Base-by-base conservation (phyloP, 2,329 filamentous ascomycete species). In the Xylariales sp. region DNA sequence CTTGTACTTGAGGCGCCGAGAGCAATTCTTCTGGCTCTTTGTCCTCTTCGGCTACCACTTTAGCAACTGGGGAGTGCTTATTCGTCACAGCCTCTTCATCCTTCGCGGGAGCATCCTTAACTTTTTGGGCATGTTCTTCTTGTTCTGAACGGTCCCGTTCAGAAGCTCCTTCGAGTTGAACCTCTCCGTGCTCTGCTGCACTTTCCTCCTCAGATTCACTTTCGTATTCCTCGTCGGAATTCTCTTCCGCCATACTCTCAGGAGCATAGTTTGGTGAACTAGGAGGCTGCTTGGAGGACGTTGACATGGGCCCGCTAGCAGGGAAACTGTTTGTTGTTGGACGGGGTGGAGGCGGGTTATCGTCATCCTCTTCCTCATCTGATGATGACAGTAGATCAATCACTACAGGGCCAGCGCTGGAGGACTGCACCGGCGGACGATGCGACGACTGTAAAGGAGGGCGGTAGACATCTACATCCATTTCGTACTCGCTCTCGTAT, bases 311-410 rank as follows among this genome's bases (percentile, higher is more conserved):
- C 7, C 21, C 20, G 15, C 14, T 25, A 16, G 13, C 17, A 8
- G 27, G 32, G 21, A 30, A 11, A 5, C 19, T 33, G 20, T 16
- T 29, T 4, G 32, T n/a, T 11, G 16, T 12, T 27, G 25, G 24
- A 6, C 17, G 39, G 17, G 42, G 12, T 20, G 27, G 30, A 13
- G 45, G 40, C 14, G 21, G 25, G 13, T 18, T 10, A 15, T 16
- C 21, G 19, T 40, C 23, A n/a, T 19, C 33, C 28, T 44, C 40
- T 33, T 54, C 51, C 24, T 53, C 51, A 18, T 54, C 52, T 5
- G 50, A 53, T 2, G 45, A 46, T 20, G 50, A 53, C 15, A 53
- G 43, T 6, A 53, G 43, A 25, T 54, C 51, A 37, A 54, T 54
- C 12, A 54, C 44, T 12, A 49, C 46, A 18, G 51, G 47, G 5